A percentile compares a stretch with the other conserved stretches of the same genome.
These are phyloP conservation scores for Papiliotrema fonsecae DNA, from an alignment of 1,284 basidiomycete genomes.

Conservation along the genomic window DNA sequence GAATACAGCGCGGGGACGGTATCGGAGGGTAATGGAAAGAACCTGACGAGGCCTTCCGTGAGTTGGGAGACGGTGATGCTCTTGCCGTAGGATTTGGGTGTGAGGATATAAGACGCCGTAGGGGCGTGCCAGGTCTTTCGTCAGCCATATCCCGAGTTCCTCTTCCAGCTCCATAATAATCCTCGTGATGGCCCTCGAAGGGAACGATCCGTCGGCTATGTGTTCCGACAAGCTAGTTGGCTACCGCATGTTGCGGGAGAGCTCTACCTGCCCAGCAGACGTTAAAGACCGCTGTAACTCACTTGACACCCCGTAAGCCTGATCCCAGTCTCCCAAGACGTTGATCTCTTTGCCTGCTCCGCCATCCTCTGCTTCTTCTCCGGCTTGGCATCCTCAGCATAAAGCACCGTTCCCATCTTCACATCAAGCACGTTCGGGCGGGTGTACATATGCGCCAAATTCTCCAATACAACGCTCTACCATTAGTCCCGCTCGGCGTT, in stretches of 20 bases:
- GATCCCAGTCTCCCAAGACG: constrained; percentile 69
- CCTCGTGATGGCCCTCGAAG: too few species aligned
- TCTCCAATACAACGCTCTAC: constrained; percentile 80
- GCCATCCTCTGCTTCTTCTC: constrained; percentile 80
- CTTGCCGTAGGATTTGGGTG: constrained; percentile 76
- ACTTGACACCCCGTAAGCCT: constrained; percentile 88
- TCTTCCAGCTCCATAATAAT: too few species aligned
- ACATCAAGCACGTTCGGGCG: constrained; percentile 85
- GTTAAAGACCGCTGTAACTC: too few species aligned
- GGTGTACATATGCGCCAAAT: constrained; percentile 65
- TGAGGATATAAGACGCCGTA: constrained; percentile 56
- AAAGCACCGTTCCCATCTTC: constrained; percentile 84
- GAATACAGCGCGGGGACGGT: constrained; percentile 14
- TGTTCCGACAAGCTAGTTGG: too few species aligned
- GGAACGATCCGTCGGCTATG: too few species aligned
- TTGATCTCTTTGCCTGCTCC: constrained; percentile 64
- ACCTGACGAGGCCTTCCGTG: constrained; percentile 65
- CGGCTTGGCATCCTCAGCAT: constrained; percentile 55
- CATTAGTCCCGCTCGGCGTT: not conserved
- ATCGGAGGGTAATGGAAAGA: constrained; percentile 61
- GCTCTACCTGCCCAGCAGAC: too few species aligned
- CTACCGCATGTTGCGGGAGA: too few species aligned
- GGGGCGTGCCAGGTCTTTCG: constrained; percentile 68
- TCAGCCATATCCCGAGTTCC: constrained; percentile 2
- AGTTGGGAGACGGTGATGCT: constrained; percentile 64